Evolutionary conservation across 2,329 filamentous ascomycete genomes (phyloP).

Genomic region (Calonectria honghensis): DNA sequence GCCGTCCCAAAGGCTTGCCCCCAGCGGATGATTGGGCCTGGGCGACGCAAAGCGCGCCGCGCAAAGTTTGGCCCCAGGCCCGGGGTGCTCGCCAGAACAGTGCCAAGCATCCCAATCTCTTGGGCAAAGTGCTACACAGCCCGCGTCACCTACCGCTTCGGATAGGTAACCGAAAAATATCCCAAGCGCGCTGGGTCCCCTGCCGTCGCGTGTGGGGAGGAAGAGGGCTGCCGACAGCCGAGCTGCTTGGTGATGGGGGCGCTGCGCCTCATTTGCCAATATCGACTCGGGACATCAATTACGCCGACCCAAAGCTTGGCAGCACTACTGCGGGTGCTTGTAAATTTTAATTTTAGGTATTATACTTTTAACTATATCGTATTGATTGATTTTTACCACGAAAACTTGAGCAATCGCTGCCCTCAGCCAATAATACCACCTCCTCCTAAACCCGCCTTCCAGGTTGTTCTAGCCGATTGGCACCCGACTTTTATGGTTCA

Average conservation of each 20-base stretch:
- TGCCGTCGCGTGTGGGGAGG: neutral
- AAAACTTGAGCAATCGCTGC: no score
- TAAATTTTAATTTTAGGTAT: no score
- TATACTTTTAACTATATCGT: no score
- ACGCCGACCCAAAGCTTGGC: neutral
- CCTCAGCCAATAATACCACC: no score
- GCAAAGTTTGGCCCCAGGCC: neutral
- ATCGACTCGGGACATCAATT: conserved; percentile 19
- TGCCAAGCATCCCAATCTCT: conserved; percentile 8
- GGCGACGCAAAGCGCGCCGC: neutral
- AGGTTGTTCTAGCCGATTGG: no score
- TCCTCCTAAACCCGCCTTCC: no score
- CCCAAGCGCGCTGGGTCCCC: neutral
- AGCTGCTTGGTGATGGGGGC: neutral
- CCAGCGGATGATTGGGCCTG: neutral
- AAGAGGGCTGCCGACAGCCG: neutral
- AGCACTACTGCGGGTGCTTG: neutral
- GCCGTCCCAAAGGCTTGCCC: neutral
- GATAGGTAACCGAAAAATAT: conserved; percentile 10
- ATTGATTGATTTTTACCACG: no score
- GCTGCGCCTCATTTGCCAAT: neutral
- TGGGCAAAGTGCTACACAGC: conserved; percentile 9
- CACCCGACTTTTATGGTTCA: no score
- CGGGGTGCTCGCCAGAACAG: neutral
- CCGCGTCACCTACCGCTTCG: neutral